Evolutionary conservation across 202 grass and related monocot genomes (phyloP).

Genomic region (Setaria viridis): DNA sequence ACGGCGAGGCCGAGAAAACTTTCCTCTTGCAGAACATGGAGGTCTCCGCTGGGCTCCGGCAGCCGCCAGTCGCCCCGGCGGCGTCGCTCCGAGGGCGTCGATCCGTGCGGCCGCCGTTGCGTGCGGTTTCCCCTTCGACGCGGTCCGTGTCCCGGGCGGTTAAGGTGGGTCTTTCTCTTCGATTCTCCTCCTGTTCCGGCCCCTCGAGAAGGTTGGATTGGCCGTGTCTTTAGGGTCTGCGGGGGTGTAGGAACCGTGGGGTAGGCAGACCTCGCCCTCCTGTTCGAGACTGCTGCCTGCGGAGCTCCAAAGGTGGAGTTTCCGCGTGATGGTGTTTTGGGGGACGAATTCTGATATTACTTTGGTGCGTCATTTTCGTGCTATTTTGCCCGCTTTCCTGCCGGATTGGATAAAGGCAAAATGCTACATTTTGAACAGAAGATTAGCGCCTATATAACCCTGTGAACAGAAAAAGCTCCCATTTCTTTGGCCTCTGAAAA

Average conservation of each 20-base stretch:
- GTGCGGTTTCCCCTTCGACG: not conserved
- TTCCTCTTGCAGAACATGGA: conserved; percentile 32
- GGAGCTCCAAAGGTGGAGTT: not conserved
- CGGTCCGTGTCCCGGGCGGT: conserved; percentile 26
- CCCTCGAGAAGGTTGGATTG: not conserved
- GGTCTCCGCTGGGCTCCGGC: conserved; percentile 40
- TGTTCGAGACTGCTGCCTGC: not conserved
- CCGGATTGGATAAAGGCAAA: not conserved
- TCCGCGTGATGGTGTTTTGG: not conserved
- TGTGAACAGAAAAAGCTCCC: not conserved
- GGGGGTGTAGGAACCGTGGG: not conserved
- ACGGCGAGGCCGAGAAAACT: conserved; percentile 5
- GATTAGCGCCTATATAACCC: not conserved
- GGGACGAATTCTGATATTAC: no score
- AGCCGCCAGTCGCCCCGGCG: not conserved
- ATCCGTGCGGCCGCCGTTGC: not conserved
- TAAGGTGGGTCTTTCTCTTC: not conserved
- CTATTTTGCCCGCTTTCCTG: not conserved
- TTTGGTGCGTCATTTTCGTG: not conserved
- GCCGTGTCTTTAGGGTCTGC: not conserved
- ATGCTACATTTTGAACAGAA: not conserved
- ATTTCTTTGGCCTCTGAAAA: not conserved
- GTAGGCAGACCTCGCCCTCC: not conserved
- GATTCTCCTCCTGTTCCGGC: not conserved
- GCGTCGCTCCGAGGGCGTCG: not conserved